Percentiles rank a stretch among this genome's conserved stretches.
Conservation (phyloP, 176 grass and related monocot genomes). For the Carex scoparia region DNA sequence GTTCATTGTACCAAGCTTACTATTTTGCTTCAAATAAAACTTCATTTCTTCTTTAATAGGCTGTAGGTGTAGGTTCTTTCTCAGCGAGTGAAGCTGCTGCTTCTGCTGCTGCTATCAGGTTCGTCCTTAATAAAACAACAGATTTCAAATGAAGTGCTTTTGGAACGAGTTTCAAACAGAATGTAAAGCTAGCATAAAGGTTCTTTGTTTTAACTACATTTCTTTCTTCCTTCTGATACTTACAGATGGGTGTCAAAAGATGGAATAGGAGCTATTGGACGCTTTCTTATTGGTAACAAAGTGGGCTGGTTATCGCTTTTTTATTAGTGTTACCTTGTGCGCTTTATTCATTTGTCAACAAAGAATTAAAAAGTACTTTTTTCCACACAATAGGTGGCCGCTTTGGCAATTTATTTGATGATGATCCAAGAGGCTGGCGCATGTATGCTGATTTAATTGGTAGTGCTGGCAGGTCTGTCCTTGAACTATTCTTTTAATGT, state of each 20-base stretch:
- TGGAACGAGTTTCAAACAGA: conserved; percentile 2
- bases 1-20: conserved; percentile 20
- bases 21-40: conserved; percentile 28
- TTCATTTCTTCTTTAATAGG: conserved; percentile 30
- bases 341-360: conserved; percentile 22
- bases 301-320: background rate
- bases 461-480: conserved; percentile 75
- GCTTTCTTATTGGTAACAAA: conserved; percentile 78
- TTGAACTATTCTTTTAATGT: conserved; percentile 1
- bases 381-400: conserved; percentile 51
- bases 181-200: background rate
- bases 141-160: background rate
- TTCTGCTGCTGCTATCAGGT: conserved; percentile 94
- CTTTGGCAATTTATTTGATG: conserved; percentile 84
- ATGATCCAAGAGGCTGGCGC: conserved; percentile 93
- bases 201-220: background rate
- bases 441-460: conserved; percentile 99
- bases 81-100: conserved; percentile 77
- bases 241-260: conserved; percentile 94
- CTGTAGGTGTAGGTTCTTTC: conserved; percentile 90
- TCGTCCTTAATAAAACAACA: background rate
- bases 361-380: background rate
- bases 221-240: background rate
- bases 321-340: background rate
- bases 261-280: conserved; percentile 83